Evolutionary conservation across 2,329 filamentous ascomycete species (phyloP), one percentile per base, ranked within the genome.

Genomic region (Cladophialophora immunda): DNA sequence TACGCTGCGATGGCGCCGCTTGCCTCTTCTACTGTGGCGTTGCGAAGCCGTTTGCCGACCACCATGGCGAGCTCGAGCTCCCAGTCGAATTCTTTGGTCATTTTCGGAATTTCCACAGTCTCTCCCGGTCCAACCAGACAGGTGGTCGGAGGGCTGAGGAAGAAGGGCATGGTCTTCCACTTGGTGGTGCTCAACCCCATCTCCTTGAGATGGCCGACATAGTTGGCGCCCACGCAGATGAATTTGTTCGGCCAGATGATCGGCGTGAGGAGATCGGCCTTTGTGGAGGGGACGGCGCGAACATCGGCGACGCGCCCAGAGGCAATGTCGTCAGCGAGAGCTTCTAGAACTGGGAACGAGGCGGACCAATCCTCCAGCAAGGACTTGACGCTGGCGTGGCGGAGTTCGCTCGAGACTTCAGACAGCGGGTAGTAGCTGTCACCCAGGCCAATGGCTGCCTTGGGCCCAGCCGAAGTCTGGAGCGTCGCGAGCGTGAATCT

Each of bases 111-210:
- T 13, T 47, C 34, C 5, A 64, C 61, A 2, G 61, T 57, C 36
- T 64, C 52, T 9, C 61, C 61, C 4, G 61, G 61, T 3, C 61
- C 61, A 8, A 64, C 61, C 3, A 64, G 29, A 47, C 32, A 64
- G 22, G 61, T 64, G 32, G 61, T 64, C 8, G 61, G 61, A 45
- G 61, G 61, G 22, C 61, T 68, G 58, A 36, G 90, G 83, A 75
- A 76, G 47, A 84, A 88, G 76, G 89, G 89, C 52, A 92, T 93
- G 86, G 91, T 89, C 80, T 98, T 98, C 76, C 94, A 98, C 81
- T 81, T 98, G 58, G 98, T 98, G 75, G 94, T 97, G 67, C 94
- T 19, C 52, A 64, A 29, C 3, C 61, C 61, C 61, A 64, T 64
- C 41, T 64, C 61, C 25, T 47, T 45, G 32, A 64, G 61, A 22